Evolutionary conservation across 2,329 filamentous ascomycete species (phyloP), one percentile per base, ranked within the genome.

Genomic region (Cordyceps farinosa): DNA sequence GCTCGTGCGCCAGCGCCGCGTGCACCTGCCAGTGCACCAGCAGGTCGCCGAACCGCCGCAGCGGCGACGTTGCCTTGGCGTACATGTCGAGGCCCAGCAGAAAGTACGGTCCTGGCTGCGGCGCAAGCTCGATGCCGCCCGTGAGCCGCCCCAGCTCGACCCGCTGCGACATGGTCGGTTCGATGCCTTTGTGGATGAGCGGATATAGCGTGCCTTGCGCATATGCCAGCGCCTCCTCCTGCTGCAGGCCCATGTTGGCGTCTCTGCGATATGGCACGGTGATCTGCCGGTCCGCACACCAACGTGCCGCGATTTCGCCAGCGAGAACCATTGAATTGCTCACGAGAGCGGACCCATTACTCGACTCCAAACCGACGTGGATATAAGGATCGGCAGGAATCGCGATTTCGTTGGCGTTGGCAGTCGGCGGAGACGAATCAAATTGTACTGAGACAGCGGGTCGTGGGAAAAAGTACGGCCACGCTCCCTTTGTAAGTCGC

Each of bases 21-120:
- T 88, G 82, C 65, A 90, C 84, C 72, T 90, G 87, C 84, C 85
- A 89, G 74, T 89, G 87, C 1, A 84, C 80, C 38, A 90, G 71
- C 53, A 90, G 75, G 72, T 90, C 87, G 5, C 78, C 74, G 73
- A 82, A 89, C 50, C 87, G 82, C 40, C 87, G 84, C n/a, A 90
- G 78, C 22, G 87, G 87, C 56, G 84, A 87, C 8, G 87, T 90
- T 45, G 82, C 82, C 67, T 87, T 88, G 64, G 83, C 77, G 72
- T 89, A 88, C 75, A 84, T 82, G 61, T 85, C 79, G 1, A 83
- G 70, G 22, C 87, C 87, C 64, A 89, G 78, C 51, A 82, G 77
- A 65, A 84, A 80, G 72, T 88, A 82, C 5, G 82, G 82, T 9
- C 79, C 82, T 0, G 86, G 80, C 3, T 71, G 73, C n/a, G 81